Evolutionary conservation across 2,329 filamentous ascomycete species (phyloP).

Genomic region (Zopfia rhizophila): DNA sequence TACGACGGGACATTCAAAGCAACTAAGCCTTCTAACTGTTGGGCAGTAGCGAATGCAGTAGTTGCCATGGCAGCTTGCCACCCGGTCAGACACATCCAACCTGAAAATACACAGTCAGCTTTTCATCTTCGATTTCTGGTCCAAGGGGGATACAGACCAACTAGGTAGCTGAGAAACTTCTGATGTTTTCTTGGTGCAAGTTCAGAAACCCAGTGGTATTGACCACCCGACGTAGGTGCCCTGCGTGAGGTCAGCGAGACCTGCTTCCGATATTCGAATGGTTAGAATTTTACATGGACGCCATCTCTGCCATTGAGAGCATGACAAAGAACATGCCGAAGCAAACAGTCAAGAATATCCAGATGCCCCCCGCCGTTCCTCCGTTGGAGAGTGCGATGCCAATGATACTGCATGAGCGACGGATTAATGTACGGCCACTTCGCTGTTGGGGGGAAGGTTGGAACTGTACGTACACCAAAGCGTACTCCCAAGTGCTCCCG

Average conservation of each 20-base stretch:
- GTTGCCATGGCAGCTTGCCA: slow-evolving; percentile 51
- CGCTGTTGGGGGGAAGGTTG: background rate
- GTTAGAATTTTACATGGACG: too few species aligned
- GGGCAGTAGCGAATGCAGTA: slow-evolving; percentile 36
- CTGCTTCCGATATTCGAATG: too few species aligned
- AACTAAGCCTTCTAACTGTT: slow-evolving; percentile 43
- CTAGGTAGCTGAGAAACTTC: slow-evolving; percentile 54
- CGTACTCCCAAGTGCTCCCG: slow-evolving; percentile 42
- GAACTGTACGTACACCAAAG: slow-evolving; percentile 33
- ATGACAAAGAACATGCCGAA: slow-evolving; percentile 39
- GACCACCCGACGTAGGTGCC: slow-evolving; percentile 46
- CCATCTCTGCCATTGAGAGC: slow-evolving; percentile 39
- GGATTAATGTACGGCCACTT: slow-evolving; percentile 26
- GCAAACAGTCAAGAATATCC: slow-evolving; percentile 42
- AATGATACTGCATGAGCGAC: background rate
- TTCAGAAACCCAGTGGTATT: slow-evolving; percentile 52
- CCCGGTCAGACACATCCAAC: slow-evolving; percentile 55
- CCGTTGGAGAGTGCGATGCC: slow-evolving; percentile 29
- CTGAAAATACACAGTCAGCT: slow-evolving; percentile 22
- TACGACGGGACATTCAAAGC: slow-evolving; percentile 54
- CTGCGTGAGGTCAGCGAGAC: too few species aligned
- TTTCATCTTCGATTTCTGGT: slow-evolving; percentile 1
- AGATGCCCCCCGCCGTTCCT: slow-evolving; percentile 43
- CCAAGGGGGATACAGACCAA: too few species aligned
- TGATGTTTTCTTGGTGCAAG: slow-evolving; percentile 50